Evolutionary conservation across 495 filamentous ascomycete genomes (phyloP).

Genomic region (Penicillium atrosanguineum): DNA sequence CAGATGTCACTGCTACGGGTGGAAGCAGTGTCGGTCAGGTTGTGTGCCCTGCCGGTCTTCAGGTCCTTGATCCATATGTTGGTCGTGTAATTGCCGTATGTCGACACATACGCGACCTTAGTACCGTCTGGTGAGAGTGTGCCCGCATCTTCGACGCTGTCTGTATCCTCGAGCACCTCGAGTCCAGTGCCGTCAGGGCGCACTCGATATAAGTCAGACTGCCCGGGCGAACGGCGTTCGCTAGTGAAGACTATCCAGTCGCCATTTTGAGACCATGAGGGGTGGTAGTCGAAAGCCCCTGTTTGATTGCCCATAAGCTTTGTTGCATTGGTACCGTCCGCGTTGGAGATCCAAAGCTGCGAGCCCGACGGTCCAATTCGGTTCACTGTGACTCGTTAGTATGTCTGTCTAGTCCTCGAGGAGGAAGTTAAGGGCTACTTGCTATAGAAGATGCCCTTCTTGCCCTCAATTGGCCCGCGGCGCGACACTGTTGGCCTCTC

Average conservation of each 20-base stretch:
- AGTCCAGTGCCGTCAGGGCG: slow-evolving; percentile 14
- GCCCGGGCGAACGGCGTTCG: slow-evolving; percentile 14
- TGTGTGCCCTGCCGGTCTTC: slow-evolving; percentile 13
- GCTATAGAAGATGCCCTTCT: background rate
- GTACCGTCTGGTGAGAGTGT: slow-evolving; percentile 28
- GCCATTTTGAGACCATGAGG: slow-evolving; percentile 23
- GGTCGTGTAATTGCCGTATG: slow-evolving; percentile 17
- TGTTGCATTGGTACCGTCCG: slow-evolving; percentile 24
- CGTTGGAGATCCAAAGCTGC: slow-evolving; percentile 26
- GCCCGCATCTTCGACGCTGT: slow-evolving; percentile 15
- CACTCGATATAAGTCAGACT: slow-evolving; percentile 18
- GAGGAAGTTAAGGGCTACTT: background rate
- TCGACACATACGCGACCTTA: slow-evolving; percentile 27
- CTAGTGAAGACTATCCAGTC: slow-evolving; percentile 20
- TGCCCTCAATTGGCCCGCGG: background rate
- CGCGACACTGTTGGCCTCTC: background rate
- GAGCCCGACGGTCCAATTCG: slow-evolving; percentile 26
- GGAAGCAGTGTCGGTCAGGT: slow-evolving; percentile 20
- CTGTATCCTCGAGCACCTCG: slow-evolving; percentile 7
- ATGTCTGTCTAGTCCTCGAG: background rate
- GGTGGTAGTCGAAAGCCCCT: slow-evolving; percentile 29
- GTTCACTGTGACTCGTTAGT: slow-evolving; percentile 12
- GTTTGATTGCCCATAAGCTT: slow-evolving; percentile 22
- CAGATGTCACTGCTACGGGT: slow-evolving; percentile 12
- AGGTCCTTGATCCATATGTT: slow-evolving; percentile 32